phyloP scores from a whole-genome alignment of 2,329 filamentous ascomycete genomes.

The Cladosporium colombiae region DNA sequence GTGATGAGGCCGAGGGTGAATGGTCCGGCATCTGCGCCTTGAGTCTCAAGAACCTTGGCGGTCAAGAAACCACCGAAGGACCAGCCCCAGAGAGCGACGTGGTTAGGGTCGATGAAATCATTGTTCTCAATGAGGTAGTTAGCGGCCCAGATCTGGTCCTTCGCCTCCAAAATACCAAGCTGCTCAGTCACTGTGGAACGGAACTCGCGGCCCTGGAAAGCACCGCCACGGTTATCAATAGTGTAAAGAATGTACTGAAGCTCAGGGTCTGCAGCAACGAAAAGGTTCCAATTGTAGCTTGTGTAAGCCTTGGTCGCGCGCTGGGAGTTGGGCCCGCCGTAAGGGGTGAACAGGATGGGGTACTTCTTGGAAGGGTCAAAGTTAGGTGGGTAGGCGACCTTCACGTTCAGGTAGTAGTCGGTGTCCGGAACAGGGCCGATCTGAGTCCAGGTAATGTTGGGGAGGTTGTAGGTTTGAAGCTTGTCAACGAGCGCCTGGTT shows the following conservation, averaged over 20 bases:
- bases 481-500: constrained; percentile 59
- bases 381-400: constrained; percentile 65
- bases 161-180: constrained; percentile 63
- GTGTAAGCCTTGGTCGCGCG: constrained; percentile 60
- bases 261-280: constrained; percentile 67
- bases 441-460: constrained; percentile 65
- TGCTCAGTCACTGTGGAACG: constrained; percentile 59
- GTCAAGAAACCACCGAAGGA: constrained; percentile 68
- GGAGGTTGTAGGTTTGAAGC: constrained; percentile 62
- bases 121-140: constrained; percentile 54
- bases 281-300: constrained; percentile 59
- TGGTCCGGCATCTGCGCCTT: constrained; percentile 53
- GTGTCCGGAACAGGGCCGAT: constrained; percentile 46
- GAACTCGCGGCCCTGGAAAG: constrained; percentile 64
- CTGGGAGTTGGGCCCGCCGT: constrained; percentile 67
- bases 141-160: constrained; percentile 69
- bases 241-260: constrained; percentile 68
- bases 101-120: constrained; percentile 57
- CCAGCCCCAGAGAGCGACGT: constrained; percentile 70
- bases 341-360: constrained; percentile 66
- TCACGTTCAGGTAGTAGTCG: constrained; percentile 60
- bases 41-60: constrained; percentile 62
- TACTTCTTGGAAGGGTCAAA: constrained; percentile 66
- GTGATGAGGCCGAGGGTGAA: constrained; percentile 66
- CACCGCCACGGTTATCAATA: constrained; percentile 69